Conservation (phyloP, 169 alveolate genomes). For the Theileria luwenshuni region DNA sequence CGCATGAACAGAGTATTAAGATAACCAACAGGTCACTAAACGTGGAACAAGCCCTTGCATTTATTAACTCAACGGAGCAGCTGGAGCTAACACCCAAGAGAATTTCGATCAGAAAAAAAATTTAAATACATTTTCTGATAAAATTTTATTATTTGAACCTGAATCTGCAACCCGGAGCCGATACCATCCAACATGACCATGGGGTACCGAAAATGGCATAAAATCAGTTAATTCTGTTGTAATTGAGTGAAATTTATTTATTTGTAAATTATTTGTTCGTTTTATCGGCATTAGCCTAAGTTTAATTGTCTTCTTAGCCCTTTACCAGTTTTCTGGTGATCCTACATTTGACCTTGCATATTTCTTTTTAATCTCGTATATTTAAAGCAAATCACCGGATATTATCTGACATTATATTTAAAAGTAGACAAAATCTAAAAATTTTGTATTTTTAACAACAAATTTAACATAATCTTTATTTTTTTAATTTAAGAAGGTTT, state of each 20-base stretch:
- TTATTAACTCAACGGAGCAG: slow-evolving; percentile 88
- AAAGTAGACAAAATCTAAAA: neutral
- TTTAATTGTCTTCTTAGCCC: neutral
- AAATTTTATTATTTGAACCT: no score
- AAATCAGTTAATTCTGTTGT: neutral
- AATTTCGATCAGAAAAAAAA: slow-evolving; percentile 86
- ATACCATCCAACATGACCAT: neutral
- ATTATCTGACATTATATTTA: neutral
- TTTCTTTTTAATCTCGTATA: neutral
- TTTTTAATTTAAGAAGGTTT: no score
- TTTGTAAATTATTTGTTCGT: neutral
- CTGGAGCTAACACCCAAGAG: slow-evolving; percentile 93
- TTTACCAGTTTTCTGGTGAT: slow-evolving; percentile 2
- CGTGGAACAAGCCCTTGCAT: slow-evolving; percentile 89
- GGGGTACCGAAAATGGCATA: neutral
- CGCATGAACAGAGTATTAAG: slow-evolving; percentile 80
- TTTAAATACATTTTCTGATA: no score
- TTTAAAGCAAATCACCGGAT: no score
- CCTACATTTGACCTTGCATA: slow-evolving; percentile 5
- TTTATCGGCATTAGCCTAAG: neutral
- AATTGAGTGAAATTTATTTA: neutral
- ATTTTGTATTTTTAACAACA: neutral
- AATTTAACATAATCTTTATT: neutral
- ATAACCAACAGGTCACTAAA: slow-evolving; percentile 69
- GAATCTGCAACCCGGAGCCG: no score